Base-by-base conservation (phyloP, 1,139 yeast species). In the Entelexis sorbosivorans region DNA sequence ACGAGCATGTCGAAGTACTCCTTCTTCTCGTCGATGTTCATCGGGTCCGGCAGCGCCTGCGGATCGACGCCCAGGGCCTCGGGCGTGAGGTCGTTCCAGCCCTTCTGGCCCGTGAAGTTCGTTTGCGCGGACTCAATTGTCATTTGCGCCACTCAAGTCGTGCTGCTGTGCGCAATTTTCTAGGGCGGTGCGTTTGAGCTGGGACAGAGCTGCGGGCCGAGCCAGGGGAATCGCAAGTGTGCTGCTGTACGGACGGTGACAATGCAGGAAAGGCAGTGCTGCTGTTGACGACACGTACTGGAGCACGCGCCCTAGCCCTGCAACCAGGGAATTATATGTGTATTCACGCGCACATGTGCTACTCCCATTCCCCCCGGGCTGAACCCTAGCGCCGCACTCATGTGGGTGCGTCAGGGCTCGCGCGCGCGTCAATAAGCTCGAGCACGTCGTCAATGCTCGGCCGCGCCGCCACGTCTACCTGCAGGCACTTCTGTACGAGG, bases 401-500 rank as follows among this genome's bases (percentile, higher is more conserved):
- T 22, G 24, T 22, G 24, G 24, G 24, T 22, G 24, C 24, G 24
- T 22, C 24, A 22, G 6, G 6, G 24, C 24, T 22, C 24, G 36
- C 22, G 44, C 17, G 44, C 16, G 22, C 29, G 19, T 20, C 38
- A 16, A 42, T 31, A 11, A 31, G 36, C 29, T 42, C 45, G 6
- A 42, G 19, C 9, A 42, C 36, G 3, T 24, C 45, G 33, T 22
- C 51, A 6, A 55, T 52, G 40, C 44, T 17, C 10, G 58, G 56
- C 26, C 58, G 34, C 20, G 38, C 47, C 13, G 20, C 24, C 4
- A 56, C 31, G 16, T 49, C 44, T 8, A 49, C 50, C 3, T 32
- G 19, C 17, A 56, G 17, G 64, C 96, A 87, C 53, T 64, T 64
- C 39, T 64, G 63, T 11, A 89, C 79, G 47, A 88, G 57, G 0